phyloP scores from a whole-genome alignment of 352 stramenopile genomes.

The Globisporangium ultimum region DNA sequence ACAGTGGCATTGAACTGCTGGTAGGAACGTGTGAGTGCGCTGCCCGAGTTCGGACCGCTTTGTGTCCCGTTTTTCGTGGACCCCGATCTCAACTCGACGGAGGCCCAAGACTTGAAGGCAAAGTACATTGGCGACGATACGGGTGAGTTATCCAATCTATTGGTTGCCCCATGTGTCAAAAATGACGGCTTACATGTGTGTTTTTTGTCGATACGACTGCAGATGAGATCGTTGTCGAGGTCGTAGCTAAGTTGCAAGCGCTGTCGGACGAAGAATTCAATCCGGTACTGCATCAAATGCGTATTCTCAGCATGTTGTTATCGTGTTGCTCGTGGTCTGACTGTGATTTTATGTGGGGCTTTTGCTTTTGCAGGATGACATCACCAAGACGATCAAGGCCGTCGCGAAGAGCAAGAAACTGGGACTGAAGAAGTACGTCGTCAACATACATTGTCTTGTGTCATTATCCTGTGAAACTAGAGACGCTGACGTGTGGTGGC shows the following conservation, averaged over 20 bases:
- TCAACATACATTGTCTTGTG: neutral
- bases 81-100: slow-evolving; percentile 47
- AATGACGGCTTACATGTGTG: neutral
- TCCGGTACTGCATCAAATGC: slow-evolving; percentile 27
- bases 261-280: slow-evolving; percentile 69
- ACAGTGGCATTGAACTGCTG: neutral
- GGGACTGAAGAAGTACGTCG: slow-evolving; percentile 71
- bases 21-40: slow-evolving; percentile 71
- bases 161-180: neutral
- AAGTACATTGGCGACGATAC: slow-evolving; percentile 76
- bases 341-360: neutral
- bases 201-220: neutral
- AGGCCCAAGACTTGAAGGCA: slow-evolving; percentile 59
- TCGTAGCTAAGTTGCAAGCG: slow-evolving; percentile 35
- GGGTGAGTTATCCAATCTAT: slow-evolving; percentile 17
- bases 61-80: slow-evolving; percentile 68
- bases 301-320: neutral
- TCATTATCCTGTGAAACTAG: too few species aligned
- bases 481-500: neutral
- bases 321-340: neutral
- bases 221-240: slow-evolving; percentile 54
- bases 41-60: slow-evolving; percentile 77
- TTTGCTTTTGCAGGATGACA: slow-evolving; percentile 52
- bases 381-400: slow-evolving; percentile 75
- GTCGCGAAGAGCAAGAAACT: slow-evolving; percentile 76